Percentiles rank a stretch among this genome's conserved stretches.
These are phyloP conservation scores for Herpotrichia juniperi DNA, from an alignment of 2,329 filamentous ascomycete species.

Conservation along the genomic window DNA sequence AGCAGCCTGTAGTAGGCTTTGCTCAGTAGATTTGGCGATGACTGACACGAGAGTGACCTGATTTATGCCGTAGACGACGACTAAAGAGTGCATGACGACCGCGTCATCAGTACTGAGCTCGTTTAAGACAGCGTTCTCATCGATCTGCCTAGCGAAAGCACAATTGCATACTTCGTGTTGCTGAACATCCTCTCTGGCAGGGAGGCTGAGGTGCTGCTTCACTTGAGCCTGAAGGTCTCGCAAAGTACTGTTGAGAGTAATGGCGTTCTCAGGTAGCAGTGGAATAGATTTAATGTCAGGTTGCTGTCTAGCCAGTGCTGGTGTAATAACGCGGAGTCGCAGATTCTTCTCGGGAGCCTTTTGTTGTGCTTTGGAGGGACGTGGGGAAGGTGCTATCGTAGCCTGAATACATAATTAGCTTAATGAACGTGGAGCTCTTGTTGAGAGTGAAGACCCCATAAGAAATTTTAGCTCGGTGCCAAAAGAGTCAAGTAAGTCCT, in stretches of 20 bases:
- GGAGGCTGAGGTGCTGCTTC: conserved; percentile 23
- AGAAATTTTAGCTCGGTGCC: neutral
- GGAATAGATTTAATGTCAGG: conserved; percentile 13
- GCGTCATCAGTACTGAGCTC: neutral
- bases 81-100: conserved; percentile 10
- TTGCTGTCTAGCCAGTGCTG: conserved; percentile 18
- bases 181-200: conserved; percentile 5
- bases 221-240: conserved; percentile 27
- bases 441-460: neutral
- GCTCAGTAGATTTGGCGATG: conserved; percentile 5
- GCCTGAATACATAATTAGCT: neutral
- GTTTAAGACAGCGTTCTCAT: conserved; percentile 12
- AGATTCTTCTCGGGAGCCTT: conserved; percentile 11
- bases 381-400: neutral
- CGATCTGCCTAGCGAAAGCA: conserved; percentile 27
- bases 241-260: conserved; percentile 10
- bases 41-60: conserved; percentile 15
- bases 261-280: conserved; percentile 18
- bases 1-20: neutral
- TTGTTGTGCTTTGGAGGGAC: neutral
- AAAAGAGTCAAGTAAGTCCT: too few species aligned
- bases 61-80: conserved; percentile 30
- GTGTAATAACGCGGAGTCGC: conserved; percentile 33
- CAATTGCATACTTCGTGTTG: conserved; percentile 33
- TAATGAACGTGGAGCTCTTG: neutral